Evolutionary conservation across 805 yeast species (phyloP).

Genomic region (Yarrowia alimentaria): DNA sequence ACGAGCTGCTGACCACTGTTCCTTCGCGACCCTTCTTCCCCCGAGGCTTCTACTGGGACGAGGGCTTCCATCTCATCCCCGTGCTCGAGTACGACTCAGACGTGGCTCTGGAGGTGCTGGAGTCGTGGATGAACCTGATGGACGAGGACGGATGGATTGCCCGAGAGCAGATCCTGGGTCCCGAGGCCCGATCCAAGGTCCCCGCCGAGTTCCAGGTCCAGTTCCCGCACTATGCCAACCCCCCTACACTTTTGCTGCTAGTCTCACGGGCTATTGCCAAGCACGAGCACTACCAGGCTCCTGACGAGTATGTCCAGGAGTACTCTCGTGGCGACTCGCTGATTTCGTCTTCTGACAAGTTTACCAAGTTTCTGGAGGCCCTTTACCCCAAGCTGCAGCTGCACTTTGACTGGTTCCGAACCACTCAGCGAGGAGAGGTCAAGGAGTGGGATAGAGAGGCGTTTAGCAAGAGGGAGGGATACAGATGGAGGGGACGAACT

Average conservation of each 20-base stretch:
- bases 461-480: constrained; percentile 59
- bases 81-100: constrained; percentile 80
- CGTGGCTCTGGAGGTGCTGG: constrained; percentile 70
- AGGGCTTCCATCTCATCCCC: constrained; percentile 90
- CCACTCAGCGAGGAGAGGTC: constrained; percentile 72
- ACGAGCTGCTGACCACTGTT: constrained; percentile 72
- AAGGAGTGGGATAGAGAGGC: constrained; percentile 65
- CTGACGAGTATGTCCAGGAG: not conserved
- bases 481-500: constrained; percentile 93
- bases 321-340: constrained; percentile 8
- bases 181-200: constrained; percentile 83
- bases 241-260: constrained; percentile 82
- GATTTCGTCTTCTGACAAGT: constrained; percentile 24
- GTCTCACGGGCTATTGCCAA: constrained; percentile 51
- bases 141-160: constrained; percentile 97
- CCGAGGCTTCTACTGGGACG: constrained; percentile 98
- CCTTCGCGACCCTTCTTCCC: constrained; percentile 96
- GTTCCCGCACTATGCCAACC: constrained; percentile 87
- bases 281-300: constrained; percentile 29
- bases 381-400: constrained; percentile 73
- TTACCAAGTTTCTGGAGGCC: constrained; percentile 39
- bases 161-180: constrained; percentile 89
- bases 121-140: constrained; percentile 83
- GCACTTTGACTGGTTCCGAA: constrained; percentile 83
- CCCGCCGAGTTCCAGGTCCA: constrained; percentile 82